These are phyloP conservation scores for Botryotinia calthae DNA, from an alignment of 2,329 filamentous ascomycete species.

Conservation along the genomic window DNA sequence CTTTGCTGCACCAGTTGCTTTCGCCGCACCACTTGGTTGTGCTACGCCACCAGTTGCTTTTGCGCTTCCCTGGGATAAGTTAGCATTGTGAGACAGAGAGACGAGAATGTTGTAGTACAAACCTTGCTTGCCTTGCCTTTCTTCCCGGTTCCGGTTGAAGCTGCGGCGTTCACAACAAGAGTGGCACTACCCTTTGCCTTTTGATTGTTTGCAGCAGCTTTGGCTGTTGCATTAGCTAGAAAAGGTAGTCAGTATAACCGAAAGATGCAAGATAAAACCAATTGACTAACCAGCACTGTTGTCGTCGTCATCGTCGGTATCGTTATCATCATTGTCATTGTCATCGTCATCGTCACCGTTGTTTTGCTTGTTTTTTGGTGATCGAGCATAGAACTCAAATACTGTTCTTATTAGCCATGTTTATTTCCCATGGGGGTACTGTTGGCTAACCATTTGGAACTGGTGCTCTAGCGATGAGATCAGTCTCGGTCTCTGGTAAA, in stretches of 20 bases:
- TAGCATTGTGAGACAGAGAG: background rate
- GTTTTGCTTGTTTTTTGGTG: conserved; percentile 26
- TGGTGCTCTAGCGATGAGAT: conserved; percentile 29
- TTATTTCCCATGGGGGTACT: background rate
- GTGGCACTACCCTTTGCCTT: background rate
- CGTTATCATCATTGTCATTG: background rate
- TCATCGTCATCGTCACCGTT: background rate
- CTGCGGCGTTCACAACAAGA: background rate
- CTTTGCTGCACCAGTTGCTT: background rate
- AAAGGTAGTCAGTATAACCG: background rate
- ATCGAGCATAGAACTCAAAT: conserved; percentile 27
- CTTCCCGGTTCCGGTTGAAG: conserved; percentile 14
- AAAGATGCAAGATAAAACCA: background rate
- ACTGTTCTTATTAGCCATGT: conserved; percentile 22
- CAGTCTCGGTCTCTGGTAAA: conserved; percentile 26
- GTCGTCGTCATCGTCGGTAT: background rate
- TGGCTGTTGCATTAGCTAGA: background rate
- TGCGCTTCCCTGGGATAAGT: background rate
- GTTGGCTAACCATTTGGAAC: conserved; percentile 24
- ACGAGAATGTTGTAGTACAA: background rate
- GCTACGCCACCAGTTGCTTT: background rate
- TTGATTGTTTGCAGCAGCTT: background rate
- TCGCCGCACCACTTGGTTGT: background rate
- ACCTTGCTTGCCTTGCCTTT: conserved; percentile 6
- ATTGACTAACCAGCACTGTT: background rate